Base-by-base conservation (phyloP, 2,329 filamentous ascomycete genomes). In the Metarhizium humberi region DNA sequence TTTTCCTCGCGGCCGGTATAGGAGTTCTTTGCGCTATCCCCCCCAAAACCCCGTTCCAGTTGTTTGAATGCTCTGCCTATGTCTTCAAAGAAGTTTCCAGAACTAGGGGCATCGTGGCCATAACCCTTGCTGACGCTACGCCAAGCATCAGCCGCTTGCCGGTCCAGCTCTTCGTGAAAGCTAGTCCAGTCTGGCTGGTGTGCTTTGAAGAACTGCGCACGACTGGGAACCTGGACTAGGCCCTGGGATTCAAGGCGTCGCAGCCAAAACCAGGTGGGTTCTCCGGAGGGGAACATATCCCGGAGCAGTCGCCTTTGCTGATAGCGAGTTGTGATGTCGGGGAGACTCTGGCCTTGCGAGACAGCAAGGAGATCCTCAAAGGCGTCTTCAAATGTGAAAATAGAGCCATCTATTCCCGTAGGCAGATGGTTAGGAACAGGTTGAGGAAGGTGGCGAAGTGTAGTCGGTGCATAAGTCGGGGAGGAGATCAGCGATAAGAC, bases 361-460 rank as follows among this genome's bases (percentile, higher is more conserved):
- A 73, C 72, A n/a, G 69, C 68, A 13, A 83, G 69, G 16, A 84
- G 73, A 58, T 83, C 80, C 61, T 83, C 79, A 58, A 82, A 82
- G 50, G 80, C 79, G 59, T 82, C 79, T 36, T 76, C 71, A 59
- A 80, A 83, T 8, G 76, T 78, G 61, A 80, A 80, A 38, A 69
- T 61, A 43, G 62, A 64, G 13, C 66, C 50, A 55, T 75, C 70
- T 36, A 68, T 57, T 48, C 68, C 67, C 4, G 65, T 57, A 8
- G 74, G 71, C 1, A 73, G 67, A 58, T 77, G 77, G 7, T 64
- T 70, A 0, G 79, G 78, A 0, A 69, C 62, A 2, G 80, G 80
- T 57, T 75, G 77, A 7, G 68, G 72, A 7, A 81, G 69, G 55
- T 72, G 63, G 49, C 69, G 69, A 18, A 82, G 73, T 42, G 62